These are phyloP conservation scores for Tremella fuciformis DNA, from an alignment of 768 basidiomycete species.

Conservation along the genomic window DNA sequence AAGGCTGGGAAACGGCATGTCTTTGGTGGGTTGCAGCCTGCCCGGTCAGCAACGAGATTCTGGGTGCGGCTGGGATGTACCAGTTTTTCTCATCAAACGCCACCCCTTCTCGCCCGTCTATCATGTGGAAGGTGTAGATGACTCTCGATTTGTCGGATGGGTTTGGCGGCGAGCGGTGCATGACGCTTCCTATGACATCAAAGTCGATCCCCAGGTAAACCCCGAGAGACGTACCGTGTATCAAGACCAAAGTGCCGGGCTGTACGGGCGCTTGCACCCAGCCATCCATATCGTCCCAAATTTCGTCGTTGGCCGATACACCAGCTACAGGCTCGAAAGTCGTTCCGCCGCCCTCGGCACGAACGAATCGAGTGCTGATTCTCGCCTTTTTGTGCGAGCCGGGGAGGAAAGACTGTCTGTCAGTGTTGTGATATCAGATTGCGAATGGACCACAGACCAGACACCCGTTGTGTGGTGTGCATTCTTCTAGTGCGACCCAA, in stretches of 20 bases:
- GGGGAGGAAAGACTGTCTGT: constrained; percentile 56
- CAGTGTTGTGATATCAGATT: neutral
- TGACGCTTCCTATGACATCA: constrained; percentile 56
- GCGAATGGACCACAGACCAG: constrained; percentile 29
- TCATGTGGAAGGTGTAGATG: constrained; percentile 87
- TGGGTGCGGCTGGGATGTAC: constrained; percentile 27
- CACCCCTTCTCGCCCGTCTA: constrained; percentile 58
- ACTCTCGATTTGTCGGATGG: constrained; percentile 69
- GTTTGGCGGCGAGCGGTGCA: constrained; percentile 90
- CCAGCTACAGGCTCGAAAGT: constrained; percentile 68
- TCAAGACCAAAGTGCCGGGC: constrained; percentile 82
- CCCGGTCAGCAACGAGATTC: neutral
- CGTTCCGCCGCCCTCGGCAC: constrained; percentile 64
- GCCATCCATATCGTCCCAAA: constrained; percentile 47
- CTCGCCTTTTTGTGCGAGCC: constrained; percentile 77
- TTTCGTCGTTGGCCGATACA: constrained; percentile 36
- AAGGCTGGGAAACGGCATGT: constrained; percentile 66
- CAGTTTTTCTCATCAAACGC: constrained; percentile 87
- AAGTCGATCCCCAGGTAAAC: neutral
- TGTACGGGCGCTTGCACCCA: constrained; percentile 42
- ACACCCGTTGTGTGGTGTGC: constrained; percentile 59
- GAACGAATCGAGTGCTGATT: constrained; percentile 80
- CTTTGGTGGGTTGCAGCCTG: constrained; percentile 76
- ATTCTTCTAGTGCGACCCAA: constrained; percentile 92
- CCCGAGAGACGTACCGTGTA: constrained; percentile 68